Conservation (phyloP, 768 basidiomycete species). For the Coprinopsis sp. region DNA sequence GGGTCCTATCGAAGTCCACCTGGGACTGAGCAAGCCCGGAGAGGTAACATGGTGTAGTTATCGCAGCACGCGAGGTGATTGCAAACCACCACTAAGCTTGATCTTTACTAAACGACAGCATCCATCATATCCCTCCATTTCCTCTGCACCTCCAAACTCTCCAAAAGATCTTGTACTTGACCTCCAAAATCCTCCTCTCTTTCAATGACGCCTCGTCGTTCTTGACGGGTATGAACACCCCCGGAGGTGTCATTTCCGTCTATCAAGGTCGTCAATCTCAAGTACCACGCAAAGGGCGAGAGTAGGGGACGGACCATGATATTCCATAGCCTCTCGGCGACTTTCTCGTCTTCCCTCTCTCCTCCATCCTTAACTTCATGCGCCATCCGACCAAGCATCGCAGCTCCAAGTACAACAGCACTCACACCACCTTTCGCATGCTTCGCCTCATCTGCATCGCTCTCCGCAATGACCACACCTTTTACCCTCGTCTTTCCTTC, state of each 20-base stretch:
- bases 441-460: slow-evolving; percentile 90
- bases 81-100: too few relatives aligned
- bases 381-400: slow-evolving; percentile 90
- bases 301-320: slow-evolving; percentile 65
- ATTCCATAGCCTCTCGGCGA: slow-evolving; percentile 74
- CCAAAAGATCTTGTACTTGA: slow-evolving; percentile 93
- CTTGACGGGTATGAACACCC: slow-evolving; percentile 61
- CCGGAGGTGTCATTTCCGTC: slow-evolving; percentile 91
- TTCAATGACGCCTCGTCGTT: slow-evolving; percentile 35
- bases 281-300: not conserved
- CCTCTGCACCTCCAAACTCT: slow-evolving; percentile 84
- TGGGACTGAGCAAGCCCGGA: too few relatives aligned
- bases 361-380: slow-evolving; percentile 41
- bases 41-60: too few relatives aligned
- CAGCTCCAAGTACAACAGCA: slow-evolving; percentile 88
- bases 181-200: slow-evolving; percentile 76
- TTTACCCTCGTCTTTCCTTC: too few relatives aligned
- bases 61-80: too few relatives aligned
- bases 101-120: not conserved
- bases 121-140: slow-evolving; percentile 82
- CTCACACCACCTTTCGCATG: slow-evolving; percentile 77
- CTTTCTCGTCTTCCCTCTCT: slow-evolving; percentile 35
- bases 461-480: slow-evolving; percentile 4
- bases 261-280: slow-evolving; percentile 23
- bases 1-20: too few relatives aligned